Evolutionary conservation across 257 asterid genomes (phyloP), one percentile per base, ranked within the genome.

Genomic region (Agastache rugosa): DNA sequence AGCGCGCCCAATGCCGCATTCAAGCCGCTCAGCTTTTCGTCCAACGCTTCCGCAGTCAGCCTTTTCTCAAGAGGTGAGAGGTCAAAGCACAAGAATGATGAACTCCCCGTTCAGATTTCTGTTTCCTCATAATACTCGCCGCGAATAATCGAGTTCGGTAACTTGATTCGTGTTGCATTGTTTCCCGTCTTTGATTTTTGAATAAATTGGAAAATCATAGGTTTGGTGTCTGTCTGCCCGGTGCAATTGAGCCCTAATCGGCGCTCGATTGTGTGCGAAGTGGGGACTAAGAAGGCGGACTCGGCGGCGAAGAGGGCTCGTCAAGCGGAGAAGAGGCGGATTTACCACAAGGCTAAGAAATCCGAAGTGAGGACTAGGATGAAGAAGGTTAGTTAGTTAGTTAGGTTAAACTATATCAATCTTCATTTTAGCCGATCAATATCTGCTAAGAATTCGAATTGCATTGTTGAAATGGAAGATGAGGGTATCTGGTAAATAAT

Each of bases 261-360:
- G 72, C 85, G 72, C 20, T 85, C 89, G 1, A 77, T 93, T 70
- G 90, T 91, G 1, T 91, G 99, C 78, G 99, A 91, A 35, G 96
- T 85, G 47, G 91, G 79, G 73, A 86, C 91, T 20, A 92, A 90
- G 86, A 95, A 89, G 83, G 82, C 97, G 2, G 99, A 95, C 77
- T 90, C 97, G 29, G 98, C 99, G 8, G 98, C 97, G 17, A 95
- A 95, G 85, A 89, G 99, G 82, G 97, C 96, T 74, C 97, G 98
- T 2, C 99, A 92, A 74, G 85, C 98, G 8, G 98, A 95, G 91
- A 95, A 95, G 90, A 90, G 97, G 81, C 82, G 98, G 29, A 1
- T 92, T 17, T 90, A 87, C 68, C 71, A 95, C 71, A 95, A 89
- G 78, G 83, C 93, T 6, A 64, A 66, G 63, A 92, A 92, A 76